These are phyloP conservation scores for Keithomyces neogunnii DNA, from an alignment of 2,329 filamentous ascomycete species.

Conservation along the genomic window DNA sequence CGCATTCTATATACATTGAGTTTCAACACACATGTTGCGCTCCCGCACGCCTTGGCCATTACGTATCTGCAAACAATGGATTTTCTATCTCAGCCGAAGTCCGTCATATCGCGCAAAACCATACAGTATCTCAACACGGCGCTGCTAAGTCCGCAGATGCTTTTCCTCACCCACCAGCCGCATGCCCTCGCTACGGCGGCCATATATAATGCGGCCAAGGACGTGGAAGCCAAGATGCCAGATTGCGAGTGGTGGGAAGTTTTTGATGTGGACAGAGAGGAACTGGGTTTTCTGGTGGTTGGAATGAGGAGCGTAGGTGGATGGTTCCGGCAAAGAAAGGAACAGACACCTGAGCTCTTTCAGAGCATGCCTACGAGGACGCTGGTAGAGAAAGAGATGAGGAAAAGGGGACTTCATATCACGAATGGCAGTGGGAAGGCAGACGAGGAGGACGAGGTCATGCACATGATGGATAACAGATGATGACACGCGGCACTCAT, in stretches of 20 bases:
- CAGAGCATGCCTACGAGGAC: conserved; percentile 49
- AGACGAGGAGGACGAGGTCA: conserved; percentile 36
- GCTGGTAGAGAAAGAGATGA: conserved; percentile 51
- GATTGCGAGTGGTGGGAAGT: conserved; percentile 94
- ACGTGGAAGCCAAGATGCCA: conserved; percentile 69
- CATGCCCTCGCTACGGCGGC: conserved; percentile 76
- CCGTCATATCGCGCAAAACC: conserved; percentile 53
- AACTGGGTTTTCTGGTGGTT: conserved; percentile 86
- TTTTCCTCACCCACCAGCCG: conserved; percentile 90
- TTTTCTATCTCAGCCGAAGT: conserved; percentile 39
- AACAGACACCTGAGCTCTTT: conserved; percentile 40
- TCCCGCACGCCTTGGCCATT: conserved; percentile 79
- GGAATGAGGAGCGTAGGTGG: conserved; percentile 71
- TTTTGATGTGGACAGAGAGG: conserved; percentile 91
- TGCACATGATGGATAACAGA: conserved; percentile 28
- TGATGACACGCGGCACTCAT: conserved; percentile 8
- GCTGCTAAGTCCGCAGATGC: conserved; percentile 75
- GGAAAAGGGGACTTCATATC: conserved; percentile 35
- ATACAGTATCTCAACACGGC: conserved; percentile 80
- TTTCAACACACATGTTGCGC: conserved; percentile 76
- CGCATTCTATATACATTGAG: conserved; percentile 66
- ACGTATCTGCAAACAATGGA: conserved; percentile 90
- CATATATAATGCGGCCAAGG: conserved; percentile 80
- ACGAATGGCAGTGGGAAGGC: conserved; percentile 20
- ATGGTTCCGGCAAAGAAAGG: conserved; percentile 53